Percentiles rank a stretch among this genome's conserved stretches.
Conservation (phyloP, 352 stramenopile genomes). For the Phytophthora pisi region DNA sequence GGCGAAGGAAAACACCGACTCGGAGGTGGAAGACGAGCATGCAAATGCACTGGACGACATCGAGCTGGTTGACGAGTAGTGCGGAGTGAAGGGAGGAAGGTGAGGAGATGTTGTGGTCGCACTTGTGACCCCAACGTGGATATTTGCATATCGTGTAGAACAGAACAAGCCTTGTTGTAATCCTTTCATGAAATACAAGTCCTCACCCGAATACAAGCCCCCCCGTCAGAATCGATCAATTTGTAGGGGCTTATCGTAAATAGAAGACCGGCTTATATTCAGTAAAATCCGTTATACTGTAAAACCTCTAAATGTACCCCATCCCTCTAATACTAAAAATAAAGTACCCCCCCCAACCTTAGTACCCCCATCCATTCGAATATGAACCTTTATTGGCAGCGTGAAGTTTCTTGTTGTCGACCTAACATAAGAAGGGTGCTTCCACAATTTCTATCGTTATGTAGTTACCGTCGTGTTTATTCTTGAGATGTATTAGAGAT, state of each 20-base stretch:
- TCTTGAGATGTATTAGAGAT: too few relatives aligned
- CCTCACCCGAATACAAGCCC: neutral
- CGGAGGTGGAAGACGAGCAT: neutral
- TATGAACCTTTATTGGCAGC: too few relatives aligned
- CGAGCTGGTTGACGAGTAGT: neutral
- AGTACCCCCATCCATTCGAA: too few relatives aligned
- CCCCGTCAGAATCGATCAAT: neutral
- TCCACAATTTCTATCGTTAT: too few relatives aligned
- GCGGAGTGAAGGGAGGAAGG: too few relatives aligned
- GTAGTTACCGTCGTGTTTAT: too few relatives aligned
- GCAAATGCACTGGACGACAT: neutral
- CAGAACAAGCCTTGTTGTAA: neutral
- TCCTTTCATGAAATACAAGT: neutral
- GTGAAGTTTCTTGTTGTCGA: too few relatives aligned
- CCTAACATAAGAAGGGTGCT: too few relatives aligned
- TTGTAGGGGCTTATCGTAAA: neutral
- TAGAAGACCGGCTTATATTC: neutral
- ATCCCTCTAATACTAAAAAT: too few relatives aligned
- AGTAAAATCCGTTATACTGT: neutral
- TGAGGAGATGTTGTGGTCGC: neutral
- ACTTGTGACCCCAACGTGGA: neutral
- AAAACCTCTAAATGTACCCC: too few relatives aligned
- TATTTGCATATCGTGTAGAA: neutral
- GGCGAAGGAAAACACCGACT: neutral
- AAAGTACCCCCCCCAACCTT: too few relatives aligned